Base-by-base conservation (phyloP, 331 rosid genomes). In the Ulmus americana region DNA sequence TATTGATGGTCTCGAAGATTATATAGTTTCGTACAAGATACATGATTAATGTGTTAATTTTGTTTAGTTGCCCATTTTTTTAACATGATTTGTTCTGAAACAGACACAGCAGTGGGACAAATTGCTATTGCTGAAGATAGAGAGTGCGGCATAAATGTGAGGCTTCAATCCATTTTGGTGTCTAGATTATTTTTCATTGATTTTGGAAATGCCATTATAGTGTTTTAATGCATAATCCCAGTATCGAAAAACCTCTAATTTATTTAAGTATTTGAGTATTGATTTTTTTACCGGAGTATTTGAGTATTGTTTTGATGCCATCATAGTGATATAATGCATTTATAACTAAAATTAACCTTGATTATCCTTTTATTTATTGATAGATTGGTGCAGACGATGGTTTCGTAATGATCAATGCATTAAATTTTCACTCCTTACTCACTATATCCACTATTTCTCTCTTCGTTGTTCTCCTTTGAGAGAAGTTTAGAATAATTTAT, bases 81-180 rank as follows among this genome's bases (percentile, higher is more conserved):
- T n/a, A 40, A 70, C 47, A 49, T 42, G 68, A 20, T 55, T 75
- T 49, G 3, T 67, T 65, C 4, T 66, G 69, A 39, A 61, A 58
- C 73, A 83, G 94, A 51, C 55, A 48, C 67, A 8, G 79, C 46
- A 51, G 54, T 49, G 55, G 78, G 76, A 69, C 77, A 61, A 55
- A 61, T 61, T 75, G 83, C 48, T 64, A 20, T 39, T 55, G 83
- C 56, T 40, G 83, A 66, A n/a, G 67, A 41, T 10, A 55, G 41
- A 55, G 49, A 47, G 45, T 61, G 42, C 45, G 70, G 70, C 48
- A 57, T 55, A 52, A 76, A 71, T 71, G 90, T 82, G 74, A 83
- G 85, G 18, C 45, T 46, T 63, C 65, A 46, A 11, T 66, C 12
- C 13, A 12, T 66, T 64, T 7, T 59, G 42, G 8, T 18, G 52